Percentiles rank a stretch among this genome's conserved stretches.
These are phyloP conservation scores for Cadophora gregata DNA, from an alignment of 2,329 filamentous ascomycete species.

Conservation along the genomic window DNA sequence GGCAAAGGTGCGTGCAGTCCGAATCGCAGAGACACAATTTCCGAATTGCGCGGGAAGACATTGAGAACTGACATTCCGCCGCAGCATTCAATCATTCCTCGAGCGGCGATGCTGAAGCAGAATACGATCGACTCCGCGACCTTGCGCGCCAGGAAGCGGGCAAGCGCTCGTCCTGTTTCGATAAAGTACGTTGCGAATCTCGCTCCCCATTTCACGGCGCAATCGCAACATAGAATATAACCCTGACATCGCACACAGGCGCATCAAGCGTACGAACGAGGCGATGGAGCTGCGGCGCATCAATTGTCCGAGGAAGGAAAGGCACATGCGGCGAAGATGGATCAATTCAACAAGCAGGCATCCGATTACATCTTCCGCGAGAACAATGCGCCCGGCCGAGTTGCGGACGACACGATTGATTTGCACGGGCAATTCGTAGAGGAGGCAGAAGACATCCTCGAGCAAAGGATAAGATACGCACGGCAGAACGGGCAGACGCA, in stretches of 20 bases:
- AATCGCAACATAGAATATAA: not conserved
- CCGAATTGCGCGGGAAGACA: not conserved
- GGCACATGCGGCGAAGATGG: constrained; percentile 80
- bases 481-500: constrained; percentile 76
- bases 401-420: constrained; percentile 85
- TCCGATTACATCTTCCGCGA: constrained; percentile 94
- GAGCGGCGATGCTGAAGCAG: constrained; percentile 72
- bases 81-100: constrained; percentile 78
- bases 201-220: constrained; percentile 7
- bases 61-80: constrained; percentile 21
- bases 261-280: constrained; percentile 79
- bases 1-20: constrained; percentile 34
- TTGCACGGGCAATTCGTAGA: constrained; percentile 94
- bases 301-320: constrained; percentile 86
- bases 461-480: constrained; percentile 82
- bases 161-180: constrained; percentile 80
- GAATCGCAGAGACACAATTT: constrained; percentile 13
- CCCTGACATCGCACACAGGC: constrained; percentile 53
- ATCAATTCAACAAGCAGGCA: constrained; percentile 88
- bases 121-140: constrained; percentile 90
- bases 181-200: constrained; percentile 57
- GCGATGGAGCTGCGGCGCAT: constrained; percentile 85
- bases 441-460: constrained; percentile 90
- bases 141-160: constrained; percentile 80
- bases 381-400: constrained; percentile 82